phyloP scores from a whole-genome alignment of 208 protist genomes.

The Balamuthia mandrillaris region DNA sequence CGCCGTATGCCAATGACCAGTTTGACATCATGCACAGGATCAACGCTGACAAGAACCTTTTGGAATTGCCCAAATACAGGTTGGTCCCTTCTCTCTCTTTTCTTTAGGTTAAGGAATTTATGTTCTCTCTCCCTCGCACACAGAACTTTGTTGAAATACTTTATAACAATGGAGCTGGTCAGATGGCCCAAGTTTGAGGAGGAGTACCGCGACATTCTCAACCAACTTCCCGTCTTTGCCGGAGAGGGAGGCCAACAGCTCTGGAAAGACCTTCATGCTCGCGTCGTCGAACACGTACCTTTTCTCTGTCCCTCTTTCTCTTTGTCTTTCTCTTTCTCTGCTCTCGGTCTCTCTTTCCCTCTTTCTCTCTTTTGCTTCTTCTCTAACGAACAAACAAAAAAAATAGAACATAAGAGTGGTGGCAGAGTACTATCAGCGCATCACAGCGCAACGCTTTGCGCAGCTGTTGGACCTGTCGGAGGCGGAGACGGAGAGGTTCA shows the following conservation, averaged over 20 bases:
- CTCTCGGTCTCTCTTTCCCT: no score
- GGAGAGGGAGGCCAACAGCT: constrained; percentile 39
- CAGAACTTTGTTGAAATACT: constrained; percentile 14
- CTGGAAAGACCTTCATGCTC: constrained; percentile 76
- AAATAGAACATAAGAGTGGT: constrained; percentile 91
- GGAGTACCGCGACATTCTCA: constrained; percentile 72
- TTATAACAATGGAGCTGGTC: constrained; percentile 59
- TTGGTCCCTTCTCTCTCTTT: no score
- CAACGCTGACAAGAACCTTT: constrained; percentile 59
- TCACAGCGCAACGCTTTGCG: constrained; percentile 81
- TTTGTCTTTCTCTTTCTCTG: not conserved
- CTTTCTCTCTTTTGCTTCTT: no score
- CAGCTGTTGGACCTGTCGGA: constrained; percentile 82
- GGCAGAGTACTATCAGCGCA: constrained; percentile 88
- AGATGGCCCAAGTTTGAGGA: constrained; percentile 69
- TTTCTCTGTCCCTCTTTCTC: not conserved
- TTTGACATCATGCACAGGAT: constrained; percentile 67
- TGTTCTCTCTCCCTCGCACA: not conserved
- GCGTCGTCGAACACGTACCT: constrained; percentile 86
- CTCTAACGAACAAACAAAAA: no score
- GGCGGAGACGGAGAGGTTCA: constrained; percentile 81
- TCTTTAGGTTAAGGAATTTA: not conserved
- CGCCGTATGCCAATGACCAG: constrained; percentile 64
- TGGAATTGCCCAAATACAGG: constrained; percentile 51
- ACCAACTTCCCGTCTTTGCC: constrained; percentile 75